Base-by-base conservation (phyloP, 2,329 filamentous ascomycete species). In the Beauveria sp. region DNA sequence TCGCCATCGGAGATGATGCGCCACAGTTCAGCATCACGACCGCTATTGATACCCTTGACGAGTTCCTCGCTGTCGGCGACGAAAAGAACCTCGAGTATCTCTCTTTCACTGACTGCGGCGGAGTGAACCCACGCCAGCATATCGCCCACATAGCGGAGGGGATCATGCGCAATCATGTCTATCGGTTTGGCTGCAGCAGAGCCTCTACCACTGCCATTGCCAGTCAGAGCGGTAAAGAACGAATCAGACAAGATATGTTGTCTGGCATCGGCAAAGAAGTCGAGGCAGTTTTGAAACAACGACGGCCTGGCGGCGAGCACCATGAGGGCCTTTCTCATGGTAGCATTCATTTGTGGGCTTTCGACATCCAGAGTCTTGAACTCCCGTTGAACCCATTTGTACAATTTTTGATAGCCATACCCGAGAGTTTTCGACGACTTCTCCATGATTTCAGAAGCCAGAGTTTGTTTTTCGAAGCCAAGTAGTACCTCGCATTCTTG, bases 61-160 rank as follows among this genome's bases (percentile, higher is more conserved):
- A 98, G 90, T 68, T 96, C 91, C 64, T 95, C 90, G 2, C 90
- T 93, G 64, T 97, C 93, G 0, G 89, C 88, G 47, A 97, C 87
- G 70, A 99, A 99, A 0, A 99, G 79, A 2, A 91, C 86, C 72
- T 98, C 93, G 6, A 99, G 80, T 0, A 93, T 92, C 74, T 99
- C 95, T 58, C 90, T 85, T 73, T 99, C 95, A 38, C 93, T 96
- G 1, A 99, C 95, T 0, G 93, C 88, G 3, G 93, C 90, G 0
- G 95, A 96, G 72, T 99, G 95, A 6, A 89, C 86, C 95, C 95
- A 99, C 5, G 95, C 95, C 16, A 99, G 82, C 93, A 99, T 99
- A 71, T 99, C 95, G 58, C 95, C 92, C 3, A 96, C 86, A 72
- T 98, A 98, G 22, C 95, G 86, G 28, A 98, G 77, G 1, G 91